Base-by-base conservation (phyloP, 345 rosid genomes). In the Hibiscus mutabilis region DNA sequence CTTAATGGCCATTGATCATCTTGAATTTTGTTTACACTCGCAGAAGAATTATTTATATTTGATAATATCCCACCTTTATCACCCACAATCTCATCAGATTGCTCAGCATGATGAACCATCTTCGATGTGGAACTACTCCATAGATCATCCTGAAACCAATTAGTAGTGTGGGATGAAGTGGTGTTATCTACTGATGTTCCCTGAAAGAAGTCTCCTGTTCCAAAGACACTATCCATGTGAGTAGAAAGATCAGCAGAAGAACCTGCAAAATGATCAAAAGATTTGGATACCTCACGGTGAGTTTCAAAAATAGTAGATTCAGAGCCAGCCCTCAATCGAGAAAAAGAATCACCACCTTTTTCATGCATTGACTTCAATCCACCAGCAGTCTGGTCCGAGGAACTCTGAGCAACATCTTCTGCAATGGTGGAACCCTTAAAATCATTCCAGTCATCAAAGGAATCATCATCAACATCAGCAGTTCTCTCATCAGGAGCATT, bases 361-460 rank as follows among this genome's bases (percentile, higher is more conserved):
- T 76, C 81, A 31, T 76, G 74, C 6, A 16, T 11, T 61, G 82
- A 65, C 58, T 27, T 42, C 13, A 42, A 6, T 22, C 67, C 68
- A 49, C 35, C 27, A 55, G 61, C 73, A 55, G 57, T 79, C 55
- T 62, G 74, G 18, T 62, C 72, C 72, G 29, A 71, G 24, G 78
- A 69, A 71, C 64, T 37, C 44, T 21, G 70, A 65, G 65, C 60
- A 80, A 79, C 73, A 80, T 71, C 74, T 75, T 74, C 76, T 58
- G 70, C 80, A 78, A 74, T 78, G 69, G 77, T 73, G 51, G 97
- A 86, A 79, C 90, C 80, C 16, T 84, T 74, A 77, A 91, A 87
- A 83, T 91, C 97, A 82, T 84, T 86, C 98, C 93, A 89, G 22
- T 70, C 65, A 68, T 84, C 81, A 76, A 82, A 79, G 7, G 82